Evolutionary conservation across 2,329 filamentous ascomycete genomes (phyloP).

Genomic region (Stemphylium lycopersici): DNA sequence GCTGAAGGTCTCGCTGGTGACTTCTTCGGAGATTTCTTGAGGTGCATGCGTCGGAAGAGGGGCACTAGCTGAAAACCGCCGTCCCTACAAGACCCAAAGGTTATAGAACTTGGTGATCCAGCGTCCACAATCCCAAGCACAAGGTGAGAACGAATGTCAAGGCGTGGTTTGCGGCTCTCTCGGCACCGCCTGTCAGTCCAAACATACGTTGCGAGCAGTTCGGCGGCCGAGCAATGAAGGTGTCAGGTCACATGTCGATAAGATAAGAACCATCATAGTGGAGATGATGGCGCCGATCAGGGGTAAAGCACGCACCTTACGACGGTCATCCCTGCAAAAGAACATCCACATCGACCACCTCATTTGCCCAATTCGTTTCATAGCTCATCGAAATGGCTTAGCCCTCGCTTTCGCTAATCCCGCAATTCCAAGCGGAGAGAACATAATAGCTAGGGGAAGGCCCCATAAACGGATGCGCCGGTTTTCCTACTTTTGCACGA

Average conservation of each 20-base stretch:
- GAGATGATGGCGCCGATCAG: conserved; percentile 14
- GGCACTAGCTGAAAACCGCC: background rate
- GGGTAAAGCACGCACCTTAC: conserved; percentile 10
- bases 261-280: conserved; percentile 6
- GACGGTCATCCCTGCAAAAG: background rate
- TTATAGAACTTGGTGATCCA: background rate
- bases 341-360: conserved; percentile 6
- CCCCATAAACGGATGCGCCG: conserved; percentile 1
- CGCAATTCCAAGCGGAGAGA: conserved; percentile 1
- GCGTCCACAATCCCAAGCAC: background rate
- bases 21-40: conserved; percentile 3
- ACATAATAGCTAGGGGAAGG: conserved; percentile 9
- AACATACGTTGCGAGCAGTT: background rate
- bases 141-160: background rate
- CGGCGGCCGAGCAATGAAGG: background rate
- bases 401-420: background rate
- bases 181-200: too few species aligned
- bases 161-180: too few species aligned
- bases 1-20: background rate
- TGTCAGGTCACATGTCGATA: conserved; percentile 5
- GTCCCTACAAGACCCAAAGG: background rate
- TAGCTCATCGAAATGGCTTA: conserved; percentile 6
- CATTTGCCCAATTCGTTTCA: conserved; percentile 13
- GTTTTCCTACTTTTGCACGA: conserved; percentile 8
- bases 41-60: background rate